Conservation (phyloP, 2,329 filamentous ascomycete genomes). For the Claviceps digitariae region DNA sequence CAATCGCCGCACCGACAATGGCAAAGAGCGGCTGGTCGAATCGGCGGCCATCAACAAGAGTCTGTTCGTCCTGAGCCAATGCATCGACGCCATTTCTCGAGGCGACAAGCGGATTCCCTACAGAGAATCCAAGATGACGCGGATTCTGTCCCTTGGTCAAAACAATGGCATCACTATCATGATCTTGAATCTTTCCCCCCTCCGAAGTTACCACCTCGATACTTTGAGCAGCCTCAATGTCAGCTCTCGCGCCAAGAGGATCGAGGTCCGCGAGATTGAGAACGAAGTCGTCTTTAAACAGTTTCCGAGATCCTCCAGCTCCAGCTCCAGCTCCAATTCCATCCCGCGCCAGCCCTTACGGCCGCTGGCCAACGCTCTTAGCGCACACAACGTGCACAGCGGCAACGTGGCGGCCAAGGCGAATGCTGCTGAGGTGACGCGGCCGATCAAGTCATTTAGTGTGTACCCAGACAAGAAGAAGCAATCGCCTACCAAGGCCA, state of each 20-base stretch:
- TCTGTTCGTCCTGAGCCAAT: conserved; percentile 85
- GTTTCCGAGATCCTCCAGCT: conserved; percentile 39
- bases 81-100: conserved; percentile 81
- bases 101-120: conserved; percentile 73
- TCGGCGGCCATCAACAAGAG: conserved; percentile 97
- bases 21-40: conserved; percentile 82
- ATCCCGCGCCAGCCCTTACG: conserved; percentile 61
- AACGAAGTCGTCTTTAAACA: conserved; percentile 86
- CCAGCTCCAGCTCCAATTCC: conserved; percentile 17
- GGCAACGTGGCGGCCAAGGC: conserved; percentile 33
- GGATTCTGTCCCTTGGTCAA: conserved; percentile 81
- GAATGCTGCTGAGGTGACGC: conserved; percentile 33
- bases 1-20: conserved; percentile 87
- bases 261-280: conserved; percentile 89
- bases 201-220: conserved; percentile 87
- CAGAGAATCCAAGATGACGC: conserved; percentile 92
- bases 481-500: conserved; percentile 5
- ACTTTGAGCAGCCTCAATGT: conserved; percentile 90
- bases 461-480: conserved; percentile 70
- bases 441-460: conserved; percentile 70
- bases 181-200: conserved; percentile 86
- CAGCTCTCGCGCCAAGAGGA: conserved; percentile 88
- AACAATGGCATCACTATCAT: conserved; percentile 93
- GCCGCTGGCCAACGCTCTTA: conserved; percentile 61
- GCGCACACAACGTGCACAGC: conserved; percentile 61